Evolutionary conservation across 176 grass and related monocot species (phyloP).

Genomic region (Bonia amplexicaulis): DNA sequence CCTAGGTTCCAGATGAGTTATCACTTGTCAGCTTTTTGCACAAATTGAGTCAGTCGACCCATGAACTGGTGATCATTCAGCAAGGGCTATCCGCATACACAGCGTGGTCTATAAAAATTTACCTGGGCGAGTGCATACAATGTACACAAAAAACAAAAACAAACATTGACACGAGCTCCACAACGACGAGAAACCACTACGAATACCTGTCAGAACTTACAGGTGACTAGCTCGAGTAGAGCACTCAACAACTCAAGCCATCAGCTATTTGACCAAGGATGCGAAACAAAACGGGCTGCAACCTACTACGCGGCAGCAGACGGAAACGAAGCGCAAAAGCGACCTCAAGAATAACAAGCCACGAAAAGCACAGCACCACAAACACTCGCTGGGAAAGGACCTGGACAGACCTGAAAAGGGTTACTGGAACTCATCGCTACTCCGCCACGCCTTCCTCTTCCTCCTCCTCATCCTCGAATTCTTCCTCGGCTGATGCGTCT

Average conservation of each 20-base stretch:
- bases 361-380: conserved; percentile 17
- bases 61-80: not conserved
- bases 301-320: conserved; percentile 12
- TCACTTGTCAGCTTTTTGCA: not conserved
- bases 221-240: conserved; percentile 32
- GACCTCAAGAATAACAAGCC: conserved; percentile 9
- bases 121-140: not conserved
- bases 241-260: conserved; percentile 12
- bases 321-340: conserved; percentile 22
- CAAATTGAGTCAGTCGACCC: not conserved
- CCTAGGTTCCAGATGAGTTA: not conserved
- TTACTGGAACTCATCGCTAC: not conserved
- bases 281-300: conserved; percentile 9
- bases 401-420: not conserved
- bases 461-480: conserved; percentile 67
- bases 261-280: not conserved
- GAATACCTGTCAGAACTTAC: conserved; percentile 30
- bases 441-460: conserved; percentile 38
- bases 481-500: conserved; percentile 83
- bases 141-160: not conserved
- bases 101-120: not conserved
- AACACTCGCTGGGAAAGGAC: conserved; percentile 15
- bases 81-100: not conserved
- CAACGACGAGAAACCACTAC: conserved; percentile 22
- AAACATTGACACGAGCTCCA: not conserved